Evolutionary conservation across 306 rosid genomes (phyloP), one percentile per base, ranked within the genome.

Genomic region (Sicyos baderoa): DNA sequence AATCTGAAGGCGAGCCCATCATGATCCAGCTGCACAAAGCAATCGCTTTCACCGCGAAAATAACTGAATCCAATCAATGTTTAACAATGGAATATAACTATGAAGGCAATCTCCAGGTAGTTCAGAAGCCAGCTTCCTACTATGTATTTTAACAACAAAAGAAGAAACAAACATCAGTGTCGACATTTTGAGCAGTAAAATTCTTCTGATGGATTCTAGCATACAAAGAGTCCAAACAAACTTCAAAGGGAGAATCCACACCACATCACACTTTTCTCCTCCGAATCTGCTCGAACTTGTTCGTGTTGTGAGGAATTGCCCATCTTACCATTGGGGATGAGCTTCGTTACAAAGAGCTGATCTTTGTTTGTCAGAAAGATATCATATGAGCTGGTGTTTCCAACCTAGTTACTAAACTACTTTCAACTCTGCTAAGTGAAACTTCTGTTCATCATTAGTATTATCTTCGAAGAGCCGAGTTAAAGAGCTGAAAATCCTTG

Each of bases 61-160:
- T 6, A 9, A 21, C 4, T 55, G 3, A 55, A 55, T 55, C 35
- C n/a, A 3, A 21, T 55, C 60, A 13, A 19, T 21, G 35, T 2
- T 9, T 21, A 8, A 54, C 29, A 9, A 10, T 19, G 2, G 7
- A 54, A 54, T 19, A 19, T 54, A 21, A 55, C n/a, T 4, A 55
- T 55, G 27, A 0, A 55, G 60, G 8, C 60, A 55, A 55, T 21
- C n/a, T 15, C 4, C 25, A 11, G 35, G 60, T 21, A 55, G 11
- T 55, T 21, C 32, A 55, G 60, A 55, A 21, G 60, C 60, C 60
- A 54, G 60, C 32, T 21, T 55, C 60, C 60, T 55, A 10, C 23
- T 19, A 54, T 54, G 4, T 55, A 19, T 21, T 21, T 11, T 55
- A 55, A 15, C 60, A 47, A 13, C 51, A 12, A 4, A 47, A 47